Evolutionary conservation across 2,329 filamentous ascomycete species (phyloP).

Genomic region (Arthrinium phaeospermum): DNA sequence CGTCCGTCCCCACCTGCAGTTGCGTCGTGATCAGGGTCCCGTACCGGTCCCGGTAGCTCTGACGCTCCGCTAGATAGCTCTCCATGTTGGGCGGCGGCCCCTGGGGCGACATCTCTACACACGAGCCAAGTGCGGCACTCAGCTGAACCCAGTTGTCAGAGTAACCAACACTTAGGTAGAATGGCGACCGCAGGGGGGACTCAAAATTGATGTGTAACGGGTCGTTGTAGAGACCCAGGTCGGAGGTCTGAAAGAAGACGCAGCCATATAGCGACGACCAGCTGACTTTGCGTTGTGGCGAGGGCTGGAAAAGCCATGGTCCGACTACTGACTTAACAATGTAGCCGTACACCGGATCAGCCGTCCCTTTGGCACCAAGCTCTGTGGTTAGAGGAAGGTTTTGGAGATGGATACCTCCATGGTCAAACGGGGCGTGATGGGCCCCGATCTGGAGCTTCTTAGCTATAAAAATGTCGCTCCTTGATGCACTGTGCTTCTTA

Average conservation of each 20-base stretch:
- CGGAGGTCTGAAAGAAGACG: constrained; percentile 15
- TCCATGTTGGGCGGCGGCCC: not conserved
- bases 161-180: constrained; percentile 14
- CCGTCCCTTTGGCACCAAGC: not conserved
- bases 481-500: not conserved
- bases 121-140: not conserved
- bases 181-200: not conserved
- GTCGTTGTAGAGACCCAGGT: constrained; percentile 16
- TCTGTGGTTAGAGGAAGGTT: not conserved
- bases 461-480: constrained; percentile 17
- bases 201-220: constrained; percentile 16
- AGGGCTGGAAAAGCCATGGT: not conserved
- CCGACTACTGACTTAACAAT: not conserved
- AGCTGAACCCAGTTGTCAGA: constrained; percentile 20
- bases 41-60: constrained; percentile 20
- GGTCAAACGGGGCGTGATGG: constrained; percentile 14
- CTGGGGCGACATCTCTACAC: not conserved
- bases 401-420: constrained; percentile 18
- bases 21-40: not conserved
- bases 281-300: constrained; percentile 12
- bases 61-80: not conserved
- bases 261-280: constrained; percentile 11
- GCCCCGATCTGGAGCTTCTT: constrained; percentile 8
- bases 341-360: not conserved
- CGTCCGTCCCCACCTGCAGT: not conserved